Base-by-base conservation (phyloP, 2,329 filamentous ascomycete genomes). In the Tetracladium maxilliforme region DNA sequence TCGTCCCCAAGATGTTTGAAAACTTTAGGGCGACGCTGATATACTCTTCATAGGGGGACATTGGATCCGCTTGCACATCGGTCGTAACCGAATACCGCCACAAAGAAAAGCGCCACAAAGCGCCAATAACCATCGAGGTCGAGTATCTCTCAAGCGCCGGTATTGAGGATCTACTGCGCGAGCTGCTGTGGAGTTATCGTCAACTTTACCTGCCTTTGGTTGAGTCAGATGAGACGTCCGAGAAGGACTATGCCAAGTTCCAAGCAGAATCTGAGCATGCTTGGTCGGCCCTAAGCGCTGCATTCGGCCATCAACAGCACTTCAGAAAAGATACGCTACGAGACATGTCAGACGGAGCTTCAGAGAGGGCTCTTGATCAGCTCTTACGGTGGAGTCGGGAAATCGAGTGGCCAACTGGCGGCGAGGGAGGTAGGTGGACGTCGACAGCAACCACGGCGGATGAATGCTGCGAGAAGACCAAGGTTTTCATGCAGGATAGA, bases 181-280 rank as follows among this genome's bases (percentile, higher is more conserved):
- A 48, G 21, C 39, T 50, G 3, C 28, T 49, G 1, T 47, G 40
- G 41, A 48, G 39, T 22, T 49, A 42, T 14, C 34, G 45, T 8
- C 40, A 42, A 22, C 19, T 44, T 6, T 49, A 37, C 15, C 38
- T 45, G 12, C 37, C 38, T 3, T 27, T 26, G 1, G 30, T 39
- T 4, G 33, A 41, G 17, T 35, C 33, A 7, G 26, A 37, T 10
- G 22, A 30, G 1, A 39, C 35, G 2, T 29, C 35, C 4, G 30
- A 30, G 7, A 31, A 36, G 7, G 42, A 48, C 4, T 47, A 47
- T 25, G 31, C 26, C 15, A 30, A 30, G 4, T 42, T 36, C 13
- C 31, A 38, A 26, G 27, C 34, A 13, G 38, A 47, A 27, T 49
- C 48, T 1, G 39, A 37, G n/a, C 32, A 66, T 49, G 39, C 61